Evolutionary conservation across 306 rosid species (phyloP).

Genomic region (Vigna reflexopilosa): DNA sequence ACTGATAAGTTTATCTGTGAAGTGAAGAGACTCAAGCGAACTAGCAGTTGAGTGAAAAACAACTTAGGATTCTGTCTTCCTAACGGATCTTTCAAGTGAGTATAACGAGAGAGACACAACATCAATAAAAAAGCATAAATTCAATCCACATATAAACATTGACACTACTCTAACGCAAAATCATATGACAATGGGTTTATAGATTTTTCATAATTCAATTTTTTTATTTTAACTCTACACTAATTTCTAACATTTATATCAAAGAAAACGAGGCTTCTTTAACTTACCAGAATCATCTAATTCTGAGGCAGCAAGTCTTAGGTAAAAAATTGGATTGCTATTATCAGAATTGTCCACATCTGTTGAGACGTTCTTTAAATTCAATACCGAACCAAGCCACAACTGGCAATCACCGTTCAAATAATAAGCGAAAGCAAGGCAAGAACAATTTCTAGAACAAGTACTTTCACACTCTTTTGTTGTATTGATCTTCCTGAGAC

Average conservation of each 20-base stretch:
- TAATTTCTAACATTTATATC: background rate
- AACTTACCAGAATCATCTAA: background rate
- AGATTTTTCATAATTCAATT: no score
- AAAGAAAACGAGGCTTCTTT: background rate
- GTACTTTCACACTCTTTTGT: background rate
- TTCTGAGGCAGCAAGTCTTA: conserved; percentile 32
- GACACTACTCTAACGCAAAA: no score
- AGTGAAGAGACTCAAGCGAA: background rate
- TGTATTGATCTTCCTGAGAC: background rate
- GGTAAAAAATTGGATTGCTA: background rate
- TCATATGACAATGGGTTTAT: no score
- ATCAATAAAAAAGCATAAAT: no score
- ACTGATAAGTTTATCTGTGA: background rate
- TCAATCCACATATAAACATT: no score
- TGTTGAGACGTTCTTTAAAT: conserved; percentile 18
- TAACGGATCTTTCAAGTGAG: no score
- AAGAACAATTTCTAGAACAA: conserved; percentile 28
- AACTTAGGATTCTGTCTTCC: background rate
- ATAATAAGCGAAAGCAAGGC: conserved; percentile 39
- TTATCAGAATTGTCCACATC: background rate
- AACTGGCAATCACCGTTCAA: background rate
- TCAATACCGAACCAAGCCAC: background rate
- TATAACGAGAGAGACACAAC: no score
- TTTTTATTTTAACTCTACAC: no score
- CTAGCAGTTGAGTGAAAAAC: background rate